Conservation (phyloP, 169 alveolate genomes). For the Cystoisospora suis region DNA sequence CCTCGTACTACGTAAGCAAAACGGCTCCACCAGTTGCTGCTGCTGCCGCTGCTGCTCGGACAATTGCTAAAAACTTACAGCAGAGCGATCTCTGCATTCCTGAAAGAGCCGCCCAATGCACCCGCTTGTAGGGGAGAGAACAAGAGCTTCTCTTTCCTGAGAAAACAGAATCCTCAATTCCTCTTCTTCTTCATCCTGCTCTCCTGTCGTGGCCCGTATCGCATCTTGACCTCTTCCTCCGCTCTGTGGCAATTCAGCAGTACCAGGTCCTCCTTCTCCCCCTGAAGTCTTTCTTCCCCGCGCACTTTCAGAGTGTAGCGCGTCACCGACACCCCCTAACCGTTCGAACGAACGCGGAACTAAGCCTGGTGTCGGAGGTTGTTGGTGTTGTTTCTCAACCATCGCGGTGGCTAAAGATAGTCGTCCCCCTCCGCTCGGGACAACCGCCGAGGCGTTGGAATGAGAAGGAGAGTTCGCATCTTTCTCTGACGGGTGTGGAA, state of each 20-base stretch:
- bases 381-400: not conserved
- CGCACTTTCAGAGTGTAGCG: too few species aligned
- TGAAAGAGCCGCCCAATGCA: constrained; percentile 7
- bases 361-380: not conserved
- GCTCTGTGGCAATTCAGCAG: not conserved
- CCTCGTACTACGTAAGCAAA: too few species aligned
- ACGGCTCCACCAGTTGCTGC: too few species aligned
- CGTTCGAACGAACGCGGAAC: too few species aligned
- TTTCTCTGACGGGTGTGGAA: too few species aligned
- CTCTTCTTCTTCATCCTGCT: not conserved
- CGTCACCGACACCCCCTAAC: too few species aligned
- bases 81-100: not conserved
- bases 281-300: not conserved
- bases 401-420: constrained; percentile 10
- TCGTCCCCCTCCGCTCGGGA: too few species aligned
- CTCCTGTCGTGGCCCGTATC: not conserved
- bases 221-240: not conserved
- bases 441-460: too few species aligned
- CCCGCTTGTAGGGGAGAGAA: not conserved
- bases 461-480: too few species aligned
- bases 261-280: not conserved
- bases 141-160: not conserved
- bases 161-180: not conserved
- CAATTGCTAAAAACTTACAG: not conserved
- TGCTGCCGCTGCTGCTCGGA: too few species aligned